Evolutionary conservation across 2,329 filamentous ascomycete genomes (phyloP), one percentile per base, ranked within the genome.

Genomic region (Fusarium sp.): DNA sequence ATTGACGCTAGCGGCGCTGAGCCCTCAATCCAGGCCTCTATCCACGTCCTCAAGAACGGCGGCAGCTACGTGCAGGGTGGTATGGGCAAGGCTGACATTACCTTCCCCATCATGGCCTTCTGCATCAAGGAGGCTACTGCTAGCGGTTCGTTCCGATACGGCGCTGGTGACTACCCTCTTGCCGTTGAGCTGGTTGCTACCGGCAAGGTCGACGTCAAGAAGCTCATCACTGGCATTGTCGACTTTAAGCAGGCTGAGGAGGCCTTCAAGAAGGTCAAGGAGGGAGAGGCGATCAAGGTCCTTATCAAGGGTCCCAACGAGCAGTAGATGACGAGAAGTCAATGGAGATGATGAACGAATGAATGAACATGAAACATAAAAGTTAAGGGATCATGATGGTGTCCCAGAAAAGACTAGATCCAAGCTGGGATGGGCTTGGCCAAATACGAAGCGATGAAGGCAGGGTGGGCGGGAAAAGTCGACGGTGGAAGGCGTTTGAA

Each of bases 131-230:
- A 98, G 84, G 85, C 97, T 52, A 97, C 91, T 13, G 87, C 92
- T 46, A 92, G 91, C 77, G 95, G 95, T 22, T 94, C 91, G 67
- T 98, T 98, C 86, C 89, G 95, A 39, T 98, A 98, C 80, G 91
- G 91, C 5, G 88, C 89, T 56, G 94, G 94, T 21, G 95, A 98
- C 80, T 98, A 98, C 81, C 88, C 90, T 77, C 88, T 94, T 8
- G 94, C 94, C 6, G 85, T 98, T 45, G 89, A 93, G 68, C 85
- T 98, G 65, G 89, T 97, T 2, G 86, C 87, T 9, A 85, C 82
- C 26, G 92, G 92, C 50, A 89, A 88, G 78, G 88, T 98, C 40
- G 89, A 92, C 44, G 91, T 94, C 62, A 97, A 97, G 88, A 88
- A 88, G 79, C 84, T 98, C 65, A 90, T 98, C 69, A 93, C 92